Conservation (phyloP, 805 yeast genomes). For the Nakazawaea wyomingensis region DNA sequence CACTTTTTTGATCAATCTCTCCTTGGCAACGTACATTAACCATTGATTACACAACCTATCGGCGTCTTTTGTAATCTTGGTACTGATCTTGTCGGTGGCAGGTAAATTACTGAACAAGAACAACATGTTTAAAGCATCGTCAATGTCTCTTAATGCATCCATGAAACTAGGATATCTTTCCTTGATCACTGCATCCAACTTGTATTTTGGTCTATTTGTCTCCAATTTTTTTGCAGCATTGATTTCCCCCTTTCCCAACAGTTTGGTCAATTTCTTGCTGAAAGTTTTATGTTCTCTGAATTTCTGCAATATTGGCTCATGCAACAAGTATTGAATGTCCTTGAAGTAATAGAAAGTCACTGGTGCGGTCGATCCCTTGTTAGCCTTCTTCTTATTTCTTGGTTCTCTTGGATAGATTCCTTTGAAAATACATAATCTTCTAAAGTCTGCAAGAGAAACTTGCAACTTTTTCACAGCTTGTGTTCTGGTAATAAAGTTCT, state of each 20-base stretch:
- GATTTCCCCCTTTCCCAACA: constrained; percentile 89
- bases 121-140: constrained; percentile 93
- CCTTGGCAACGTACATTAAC: constrained; percentile 89
- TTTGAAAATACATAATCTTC: constrained; percentile 94
- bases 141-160: constrained; percentile 90
- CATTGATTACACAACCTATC: constrained; percentile 86
- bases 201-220: constrained; percentile 73
- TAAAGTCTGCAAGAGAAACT: constrained; percentile 91
- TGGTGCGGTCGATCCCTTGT: constrained; percentile 96
- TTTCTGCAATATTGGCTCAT: constrained; percentile 87
- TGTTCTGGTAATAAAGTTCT: constrained; percentile 87
- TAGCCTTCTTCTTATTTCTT: constrained; percentile 90
- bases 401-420: constrained; percentile 98
- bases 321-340: constrained; percentile 91
- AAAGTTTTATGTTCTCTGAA: constrained; percentile 95
- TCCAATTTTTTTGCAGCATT: constrained; percentile 84
- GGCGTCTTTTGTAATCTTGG: constrained; percentile 83
- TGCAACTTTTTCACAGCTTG: constrained; percentile 92
- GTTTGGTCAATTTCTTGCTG: constrained; percentile 83
- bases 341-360: constrained; percentile 90
- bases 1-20: constrained; percentile 76
- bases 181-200: constrained; percentile 83
- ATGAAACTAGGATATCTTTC: constrained; percentile 93
- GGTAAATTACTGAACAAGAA: constrained; percentile 94
- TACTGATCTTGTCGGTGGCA: constrained; percentile 76